Evolutionary conservation across 345 rosid species (phyloP), one percentile per base, ranked within the genome.

Genomic region (Rhodamnia rubescens): DNA sequence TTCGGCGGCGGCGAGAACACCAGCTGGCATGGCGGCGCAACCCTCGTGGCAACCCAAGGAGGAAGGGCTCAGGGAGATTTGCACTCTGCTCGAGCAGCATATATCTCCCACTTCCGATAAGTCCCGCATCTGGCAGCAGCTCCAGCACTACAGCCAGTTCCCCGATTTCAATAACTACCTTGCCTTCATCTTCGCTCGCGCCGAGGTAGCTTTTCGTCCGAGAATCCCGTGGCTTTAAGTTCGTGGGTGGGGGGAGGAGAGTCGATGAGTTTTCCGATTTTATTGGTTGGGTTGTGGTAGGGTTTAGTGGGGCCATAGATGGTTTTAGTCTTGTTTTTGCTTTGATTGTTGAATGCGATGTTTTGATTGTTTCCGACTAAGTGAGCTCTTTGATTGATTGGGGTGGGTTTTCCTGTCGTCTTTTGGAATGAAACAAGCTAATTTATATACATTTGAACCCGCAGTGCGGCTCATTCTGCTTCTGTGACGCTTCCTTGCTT

Each of bases 141-240:
- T 97, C 44, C 97, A 97, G 20, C 95, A 93, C 93, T 94, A 93
- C 89, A 93, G 95, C 82, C 97, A 96, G 88, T 90, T 93, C 90
- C 98, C 99, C 69, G 99, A 97, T 94, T 96, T 97, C 93, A 97
- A 96, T 87, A 96, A 96, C 90, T 97, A 97, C 86, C 98, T 96
- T 83, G 98, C 91, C 85, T 97, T 96, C 90, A 96, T 95, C 88
- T 93, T 97, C 80, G 93, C 95, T n/a, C 97, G 93, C 55, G 96
- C 95, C 55, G 94, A 96, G 96, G 99, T 97, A 85, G 53, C 83
- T 32, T 59, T 22, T 24, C 16, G 7, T 52, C 49, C n/a, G 29
- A 11, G 58, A 22, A 44, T 44, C 9, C 69, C 51, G 11, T 22
- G 40, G 24, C 26, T 40, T 82, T 29, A 18, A 42, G 55, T 11